Percentiles rank a stretch among this genome's conserved stretches.
These are phyloP conservation scores for Chlorella sp. DNA, from an alignment of 139 green algal species.

Conservation along the genomic window DNA sequence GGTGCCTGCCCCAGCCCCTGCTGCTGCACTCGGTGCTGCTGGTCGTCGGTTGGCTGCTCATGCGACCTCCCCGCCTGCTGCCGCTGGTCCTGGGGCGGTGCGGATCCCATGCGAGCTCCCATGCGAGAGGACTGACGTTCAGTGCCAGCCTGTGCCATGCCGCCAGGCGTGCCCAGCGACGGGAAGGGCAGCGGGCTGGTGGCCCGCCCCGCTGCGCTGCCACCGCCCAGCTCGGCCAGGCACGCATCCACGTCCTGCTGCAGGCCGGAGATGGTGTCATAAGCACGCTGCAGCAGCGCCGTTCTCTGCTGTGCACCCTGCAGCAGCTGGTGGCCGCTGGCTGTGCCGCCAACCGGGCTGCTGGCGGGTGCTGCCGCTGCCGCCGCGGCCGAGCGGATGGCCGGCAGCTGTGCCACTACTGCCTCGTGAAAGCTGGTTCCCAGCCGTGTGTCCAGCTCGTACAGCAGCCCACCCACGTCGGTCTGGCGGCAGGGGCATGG, in stretches of 20 bases:
- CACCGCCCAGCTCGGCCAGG: not conserved
- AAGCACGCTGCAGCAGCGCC: not conserved
- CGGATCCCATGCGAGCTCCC: too few relatives aligned
- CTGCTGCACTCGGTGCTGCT: too few relatives aligned
- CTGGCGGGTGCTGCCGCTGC: not conserved
- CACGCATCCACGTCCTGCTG: conserved; percentile 7
- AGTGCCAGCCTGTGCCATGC: not conserved
- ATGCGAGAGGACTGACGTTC: too few relatives aligned
- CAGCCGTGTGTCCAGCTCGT: not conserved
- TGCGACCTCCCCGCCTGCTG: not conserved
- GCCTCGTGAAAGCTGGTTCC: not conserved
- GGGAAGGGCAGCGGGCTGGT: conserved; percentile 1
- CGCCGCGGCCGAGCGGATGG: not conserved
- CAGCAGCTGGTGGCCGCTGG: not conserved
- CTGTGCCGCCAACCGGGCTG: not conserved
- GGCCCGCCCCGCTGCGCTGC: not conserved
- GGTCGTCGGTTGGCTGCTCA: not conserved
- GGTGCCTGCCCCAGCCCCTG: too few relatives aligned
- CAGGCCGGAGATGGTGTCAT: conserved; percentile 1
- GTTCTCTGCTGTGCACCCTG: not conserved
- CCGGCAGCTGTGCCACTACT: not conserved
- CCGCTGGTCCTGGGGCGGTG: not conserved
- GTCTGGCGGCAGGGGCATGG: not conserved
- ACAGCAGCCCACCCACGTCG: conserved; percentile 17
- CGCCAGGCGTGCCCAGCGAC: not conserved